These are phyloP conservation scores for Pseudocercospora fuligena DNA, from an alignment of 2,329 filamentous ascomycete species.

Conservation along the genomic window DNA sequence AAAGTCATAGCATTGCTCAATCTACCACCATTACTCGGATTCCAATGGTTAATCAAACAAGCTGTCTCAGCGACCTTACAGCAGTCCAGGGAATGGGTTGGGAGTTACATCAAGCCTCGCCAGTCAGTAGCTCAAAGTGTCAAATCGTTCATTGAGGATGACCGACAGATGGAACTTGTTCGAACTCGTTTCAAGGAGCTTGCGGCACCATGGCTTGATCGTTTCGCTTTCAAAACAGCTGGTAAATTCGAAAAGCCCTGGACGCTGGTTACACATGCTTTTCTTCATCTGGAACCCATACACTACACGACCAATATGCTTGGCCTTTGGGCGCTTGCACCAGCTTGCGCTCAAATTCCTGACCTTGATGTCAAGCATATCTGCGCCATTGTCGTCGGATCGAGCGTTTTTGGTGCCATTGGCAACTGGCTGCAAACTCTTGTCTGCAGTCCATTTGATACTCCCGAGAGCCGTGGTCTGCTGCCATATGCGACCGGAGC, in stretches of 20 bases:
- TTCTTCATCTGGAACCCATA: neutral
- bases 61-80: neutral
- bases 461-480: too few species aligned
- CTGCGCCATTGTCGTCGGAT: neutral
- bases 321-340: neutral
- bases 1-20: neutral
- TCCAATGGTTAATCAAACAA: neutral
- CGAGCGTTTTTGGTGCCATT: neutral
- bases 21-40: neutral
- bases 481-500: neutral
- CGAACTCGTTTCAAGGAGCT: neutral
- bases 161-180: too few species aligned
- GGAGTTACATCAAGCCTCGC: neutral
- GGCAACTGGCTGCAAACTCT: neutral
- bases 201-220: too few species aligned
- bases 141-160: too few species aligned
- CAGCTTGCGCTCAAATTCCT: neutral
- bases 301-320: neutral
- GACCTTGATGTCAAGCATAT: neutral
- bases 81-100: neutral
- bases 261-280: neutral
- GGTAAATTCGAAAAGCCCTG: neutral
- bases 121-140: too few species aligned
- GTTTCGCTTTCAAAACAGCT: neutral
- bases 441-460: too few species aligned